A percentile compares a stretch with the other conserved stretches of the same genome.
These are phyloP conservation scores for Phytopythium sindhum DNA, from an alignment of 352 stramenopile genomes.

Conservation along the genomic window DNA sequence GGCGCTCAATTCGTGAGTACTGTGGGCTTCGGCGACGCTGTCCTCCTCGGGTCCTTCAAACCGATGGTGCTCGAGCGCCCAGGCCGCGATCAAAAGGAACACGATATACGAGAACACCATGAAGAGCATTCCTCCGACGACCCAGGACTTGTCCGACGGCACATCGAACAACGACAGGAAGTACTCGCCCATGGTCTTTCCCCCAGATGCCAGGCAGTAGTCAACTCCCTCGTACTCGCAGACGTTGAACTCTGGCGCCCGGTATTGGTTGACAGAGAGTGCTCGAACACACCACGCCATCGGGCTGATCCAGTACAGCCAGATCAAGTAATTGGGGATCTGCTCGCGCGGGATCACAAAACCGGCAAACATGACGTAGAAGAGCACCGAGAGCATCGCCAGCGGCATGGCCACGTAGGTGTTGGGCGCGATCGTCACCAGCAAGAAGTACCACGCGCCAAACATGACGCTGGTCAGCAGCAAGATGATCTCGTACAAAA, in stretches of 20 bases:
- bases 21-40: constrained; percentile 4
- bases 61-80: constrained; percentile 26
- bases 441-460: constrained; percentile 39
- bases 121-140: constrained; percentile 34
- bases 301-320: constrained; percentile 42
- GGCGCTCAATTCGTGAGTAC: background rate
- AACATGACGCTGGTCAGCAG: constrained; percentile 47
- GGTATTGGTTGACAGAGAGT: constrained; percentile 37
- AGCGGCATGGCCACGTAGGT: constrained; percentile 40
- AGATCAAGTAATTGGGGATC: constrained; percentile 43
- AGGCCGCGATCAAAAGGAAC: constrained; percentile 27
- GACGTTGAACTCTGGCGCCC: constrained; percentile 27
- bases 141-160: constrained; percentile 25
- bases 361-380: constrained; percentile 48
- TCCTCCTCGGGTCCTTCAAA: constrained; percentile 22
- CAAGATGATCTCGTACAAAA: constrained; percentile 39
- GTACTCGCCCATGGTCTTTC: constrained; percentile 35
- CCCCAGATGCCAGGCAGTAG: constrained; percentile 19
- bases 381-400: constrained; percentile 37
- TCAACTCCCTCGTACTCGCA: constrained; percentile 30
- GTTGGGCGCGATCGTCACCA: constrained; percentile 33
- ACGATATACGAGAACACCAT: constrained; percentile 29
- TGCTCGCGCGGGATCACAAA: constrained; percentile 46
- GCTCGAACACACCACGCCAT: constrained; percentile 31
- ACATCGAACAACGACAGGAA: constrained; percentile 36